A percentile compares a stretch with the other conserved stretches of the same genome.
Evolutionary conservation across 2,329 filamentous ascomycete genomes (phyloP).

Genomic region (Exophiala viscosa): DNA sequence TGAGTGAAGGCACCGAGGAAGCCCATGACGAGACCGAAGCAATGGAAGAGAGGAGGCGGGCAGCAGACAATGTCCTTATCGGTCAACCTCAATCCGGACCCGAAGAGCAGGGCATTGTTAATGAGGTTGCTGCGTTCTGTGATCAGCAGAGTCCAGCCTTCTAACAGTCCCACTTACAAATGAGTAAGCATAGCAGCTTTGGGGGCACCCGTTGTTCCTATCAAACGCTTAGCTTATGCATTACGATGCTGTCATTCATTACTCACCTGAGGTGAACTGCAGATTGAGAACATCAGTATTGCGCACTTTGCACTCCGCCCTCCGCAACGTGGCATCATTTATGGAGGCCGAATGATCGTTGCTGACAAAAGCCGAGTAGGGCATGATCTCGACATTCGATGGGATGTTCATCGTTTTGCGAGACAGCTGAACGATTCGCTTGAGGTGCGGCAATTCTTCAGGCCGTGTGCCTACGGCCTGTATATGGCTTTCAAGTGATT

Average conservation of each 20-base stretch:
- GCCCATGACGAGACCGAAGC: constrained; percentile 86
- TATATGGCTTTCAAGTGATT: constrained; percentile 26
- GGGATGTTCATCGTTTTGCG: too few species aligned
- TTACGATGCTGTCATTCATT: not conserved
- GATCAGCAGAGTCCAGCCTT: not conserved
- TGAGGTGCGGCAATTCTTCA: too few species aligned
- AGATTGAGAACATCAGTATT: constrained; percentile 76
- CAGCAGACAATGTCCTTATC: constrained; percentile 65
- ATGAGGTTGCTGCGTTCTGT: constrained; percentile 16
- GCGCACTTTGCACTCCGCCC: constrained; percentile 9
- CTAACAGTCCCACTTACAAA: constrained; percentile 58
- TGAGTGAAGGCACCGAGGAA: constrained; percentile 90
- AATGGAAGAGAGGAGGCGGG: constrained; percentile 59
- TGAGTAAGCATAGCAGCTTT: constrained; percentile 90
- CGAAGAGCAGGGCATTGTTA: constrained; percentile 85
- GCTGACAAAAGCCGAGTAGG: constrained; percentile 39
- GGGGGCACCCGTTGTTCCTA: constrained; percentile 77
- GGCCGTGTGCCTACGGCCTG: constrained; percentile 28
- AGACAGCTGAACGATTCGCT: too few species aligned
- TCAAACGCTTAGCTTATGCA: not conserved
- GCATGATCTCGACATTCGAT: constrained; percentile 40
- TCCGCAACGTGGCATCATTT: constrained; percentile 4
- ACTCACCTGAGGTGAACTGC: constrained; percentile 71
- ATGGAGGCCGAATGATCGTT: constrained; percentile 13
- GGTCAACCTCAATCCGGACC: constrained; percentile 73